phyloP scores from a whole-genome alignment of 768 basidiomycete genomes.

The Pisolithus microcarpus region DNA sequence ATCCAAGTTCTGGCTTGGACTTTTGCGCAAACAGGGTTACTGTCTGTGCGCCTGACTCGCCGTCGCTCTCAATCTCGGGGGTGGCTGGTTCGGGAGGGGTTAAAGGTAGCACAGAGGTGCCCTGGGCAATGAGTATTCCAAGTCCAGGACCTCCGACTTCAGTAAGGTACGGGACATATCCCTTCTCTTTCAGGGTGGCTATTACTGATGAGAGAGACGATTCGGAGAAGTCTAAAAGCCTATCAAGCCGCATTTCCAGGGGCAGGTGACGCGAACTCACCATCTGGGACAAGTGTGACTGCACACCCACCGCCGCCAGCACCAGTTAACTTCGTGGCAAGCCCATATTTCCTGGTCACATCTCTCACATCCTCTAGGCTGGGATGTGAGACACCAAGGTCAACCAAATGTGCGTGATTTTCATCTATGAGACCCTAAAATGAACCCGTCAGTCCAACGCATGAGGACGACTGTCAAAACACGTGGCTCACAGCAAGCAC shows the following conservation, averaged over 20 bases:
- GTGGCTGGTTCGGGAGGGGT: slow-evolving; percentile 24
- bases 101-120: slow-evolving; percentile 2
- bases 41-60: background rate
- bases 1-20: slow-evolving; percentile 16
- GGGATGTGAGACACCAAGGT: slow-evolving; percentile 88
- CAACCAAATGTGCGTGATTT: slow-evolving; percentile 81
- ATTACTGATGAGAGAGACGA: slow-evolving; percentile 52
- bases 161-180: slow-evolving; percentile 61
- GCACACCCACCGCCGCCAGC: slow-evolving; percentile 99
- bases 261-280: slow-evolving; percentile 37
- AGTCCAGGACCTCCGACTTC: slow-evolving; percentile 91
- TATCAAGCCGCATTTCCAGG: background rate
- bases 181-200: slow-evolving; percentile 37
- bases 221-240: slow-evolving; percentile 60
- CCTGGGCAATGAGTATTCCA: slow-evolving; percentile 67
- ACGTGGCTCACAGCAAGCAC: slow-evolving; percentile 48
- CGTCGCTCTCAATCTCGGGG: background rate
- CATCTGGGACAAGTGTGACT: slow-evolving; percentile 90
- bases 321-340: slow-evolving; percentile 94
- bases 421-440: slow-evolving; percentile 71
- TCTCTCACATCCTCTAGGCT: slow-evolving; percentile 73
- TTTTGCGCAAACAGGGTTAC: slow-evolving; percentile 15
- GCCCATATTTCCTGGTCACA: slow-evolving; percentile 59
- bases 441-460: background rate
- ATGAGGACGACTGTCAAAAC: slow-evolving; percentile 7